Conservation (phyloP, 176 grass and related monocot genomes). For the Phoenix dactylifera region DNA sequence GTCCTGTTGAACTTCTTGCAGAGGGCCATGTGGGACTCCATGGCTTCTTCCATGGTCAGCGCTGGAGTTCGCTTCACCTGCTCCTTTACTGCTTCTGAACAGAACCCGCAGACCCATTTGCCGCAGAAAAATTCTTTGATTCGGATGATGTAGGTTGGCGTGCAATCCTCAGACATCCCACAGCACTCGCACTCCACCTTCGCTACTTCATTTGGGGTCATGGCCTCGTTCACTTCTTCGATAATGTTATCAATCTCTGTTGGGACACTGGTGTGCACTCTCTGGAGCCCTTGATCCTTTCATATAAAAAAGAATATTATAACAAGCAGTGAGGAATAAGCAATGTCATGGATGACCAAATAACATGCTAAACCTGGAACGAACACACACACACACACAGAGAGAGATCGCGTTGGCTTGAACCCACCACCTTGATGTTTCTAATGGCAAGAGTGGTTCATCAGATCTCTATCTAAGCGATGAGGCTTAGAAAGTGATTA, state of each 20-base stretch:
- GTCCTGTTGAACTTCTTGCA: constrained; percentile 21
- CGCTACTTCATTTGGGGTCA: not conserved
- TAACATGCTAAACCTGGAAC: not conserved
- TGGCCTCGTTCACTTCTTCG: not conserved
- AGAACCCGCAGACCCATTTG: constrained; percentile 19
- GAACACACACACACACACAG: too few species aligned
- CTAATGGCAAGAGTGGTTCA: too few species aligned
- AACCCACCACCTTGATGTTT: too few species aligned
- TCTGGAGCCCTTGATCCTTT: not conserved
- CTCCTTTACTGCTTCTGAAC: constrained; percentile 19
- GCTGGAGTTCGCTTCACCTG: not conserved
- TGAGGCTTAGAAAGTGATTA: too few species aligned
- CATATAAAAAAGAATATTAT: not conserved
- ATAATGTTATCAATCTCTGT: not conserved
- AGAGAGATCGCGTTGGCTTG: too few species aligned
- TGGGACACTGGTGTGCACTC: not conserved
- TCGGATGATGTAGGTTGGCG: constrained; percentile 2
- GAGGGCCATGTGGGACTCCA: constrained; percentile 15
- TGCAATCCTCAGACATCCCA: constrained; percentile 25
- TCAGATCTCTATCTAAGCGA: too few species aligned
- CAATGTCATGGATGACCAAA: not conserved
- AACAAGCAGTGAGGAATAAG: not conserved
- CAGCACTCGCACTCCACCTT: constrained; percentile 17
- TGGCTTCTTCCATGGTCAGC: not conserved
- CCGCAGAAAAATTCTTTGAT: constrained; percentile 11